These are phyloP conservation scores for Entomortierella lignicola DNA, from an alignment of 192 early-diverging fungal species.

Conservation along the genomic window DNA sequence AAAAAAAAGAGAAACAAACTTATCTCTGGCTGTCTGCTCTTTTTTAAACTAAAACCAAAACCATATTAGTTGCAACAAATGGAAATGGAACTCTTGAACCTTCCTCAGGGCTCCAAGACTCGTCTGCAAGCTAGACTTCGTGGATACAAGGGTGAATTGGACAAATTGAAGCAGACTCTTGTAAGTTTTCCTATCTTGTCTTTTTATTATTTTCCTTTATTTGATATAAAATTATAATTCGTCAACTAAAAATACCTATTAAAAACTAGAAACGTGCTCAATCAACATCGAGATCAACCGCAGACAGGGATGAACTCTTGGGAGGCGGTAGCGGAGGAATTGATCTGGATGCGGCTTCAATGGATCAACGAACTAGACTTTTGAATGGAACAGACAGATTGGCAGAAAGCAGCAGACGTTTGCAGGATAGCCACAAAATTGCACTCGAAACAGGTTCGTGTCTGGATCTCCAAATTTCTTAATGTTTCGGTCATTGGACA, in stretches of 20 bases:
- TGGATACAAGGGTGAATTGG: slow-evolving; percentile 82
- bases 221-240: background rate
- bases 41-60: too few relatives aligned
- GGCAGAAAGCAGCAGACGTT: slow-evolving; percentile 76
- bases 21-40: too few relatives aligned
- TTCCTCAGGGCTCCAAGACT: slow-evolving; percentile 70
- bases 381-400: slow-evolving; percentile 89
- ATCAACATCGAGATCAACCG: slow-evolving; percentile 49
- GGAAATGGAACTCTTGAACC: slow-evolving; percentile 90
- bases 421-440: slow-evolving; percentile 89
- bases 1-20: too few relatives aligned
- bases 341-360: slow-evolving; percentile 66
- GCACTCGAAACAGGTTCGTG: slow-evolving; percentile 87
- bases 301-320: slow-evolving; percentile 74
- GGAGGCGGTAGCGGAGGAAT: slow-evolving; percentile 57
- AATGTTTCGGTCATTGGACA: too few relatives aligned
- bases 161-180: slow-evolving; percentile 81
- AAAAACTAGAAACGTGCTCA: slow-evolving; percentile 60
- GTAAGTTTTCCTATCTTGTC: slow-evolving; percentile 55
- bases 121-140: slow-evolving; percentile 77
- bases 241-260: slow-evolving; percentile 1
- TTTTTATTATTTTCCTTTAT: background rate
- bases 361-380: slow-evolving; percentile 84
- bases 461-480: too few relatives aligned
- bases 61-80: slow-evolving; percentile 81